These are phyloP conservation scores for Penicillium chermesinum DNA, from an alignment of 495 filamentous ascomycete species.

Conservation along the genomic window DNA sequence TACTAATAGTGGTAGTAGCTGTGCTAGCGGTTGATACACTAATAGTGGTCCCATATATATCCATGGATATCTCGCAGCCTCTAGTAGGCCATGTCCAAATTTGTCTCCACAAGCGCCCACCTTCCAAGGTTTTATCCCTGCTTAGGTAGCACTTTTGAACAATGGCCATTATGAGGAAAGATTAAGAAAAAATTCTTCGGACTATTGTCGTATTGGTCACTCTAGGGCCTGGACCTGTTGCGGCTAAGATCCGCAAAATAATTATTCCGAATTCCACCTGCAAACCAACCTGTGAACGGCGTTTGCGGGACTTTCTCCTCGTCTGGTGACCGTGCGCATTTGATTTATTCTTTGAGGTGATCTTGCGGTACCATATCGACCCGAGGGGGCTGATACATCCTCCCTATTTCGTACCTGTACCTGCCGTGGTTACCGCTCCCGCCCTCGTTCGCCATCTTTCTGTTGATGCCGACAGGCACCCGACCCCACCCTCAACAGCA, in stretches of 20 bases:
- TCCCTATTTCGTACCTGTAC: background rate
- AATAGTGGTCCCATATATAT: no score
- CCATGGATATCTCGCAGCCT: no score
- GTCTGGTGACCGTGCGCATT: background rate
- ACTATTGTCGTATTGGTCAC: no score
- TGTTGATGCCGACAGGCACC: background rate
- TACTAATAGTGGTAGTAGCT: no score
- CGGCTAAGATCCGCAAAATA: background rate
- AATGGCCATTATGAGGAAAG: no score
- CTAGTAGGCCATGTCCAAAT: no score
- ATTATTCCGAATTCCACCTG: background rate
- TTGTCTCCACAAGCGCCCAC: no score
- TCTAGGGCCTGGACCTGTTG: background rate
- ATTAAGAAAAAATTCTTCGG: no score
- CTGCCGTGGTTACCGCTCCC: slow-evolving; percentile 5
- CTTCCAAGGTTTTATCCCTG: no score
- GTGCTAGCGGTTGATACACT: no score
- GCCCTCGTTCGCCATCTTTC: no score
- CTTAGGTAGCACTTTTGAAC: no score
- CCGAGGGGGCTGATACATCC: background rate
- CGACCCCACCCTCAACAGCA: background rate
- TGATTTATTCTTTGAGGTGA: background rate
- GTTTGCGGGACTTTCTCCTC: background rate
- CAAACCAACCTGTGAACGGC: background rate
- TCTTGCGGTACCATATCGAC: background rate